Evolutionary conservation across 176 grass and related monocot genomes (phyloP), one percentile per base, ranked within the genome.

Genomic region (Urochloa ruziziensis): DNA sequence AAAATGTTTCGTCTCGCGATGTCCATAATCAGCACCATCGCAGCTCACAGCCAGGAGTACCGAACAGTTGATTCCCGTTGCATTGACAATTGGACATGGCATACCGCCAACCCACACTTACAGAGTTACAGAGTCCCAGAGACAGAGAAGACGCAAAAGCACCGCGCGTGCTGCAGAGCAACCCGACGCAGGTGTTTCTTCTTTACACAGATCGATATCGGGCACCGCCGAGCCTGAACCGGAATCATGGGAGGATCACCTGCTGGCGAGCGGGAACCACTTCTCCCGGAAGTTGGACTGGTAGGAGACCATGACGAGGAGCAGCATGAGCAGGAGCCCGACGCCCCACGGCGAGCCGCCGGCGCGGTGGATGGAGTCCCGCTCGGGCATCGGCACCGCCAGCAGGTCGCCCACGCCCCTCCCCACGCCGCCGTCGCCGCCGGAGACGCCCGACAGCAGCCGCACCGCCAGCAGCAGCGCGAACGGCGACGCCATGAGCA

Each of bases 301-400:
- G 69, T 89, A 97, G 62, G 83, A 94, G 40, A 94, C 80, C 92
- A 92, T 97, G 62, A 94, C 66, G 81, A 94, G 13, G 62, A 97
- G 83, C 62, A 94, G 67, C 60, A 91, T 4, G 48, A 97, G 65
- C 36, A 92, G 68, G 57, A 90, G 25, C 1, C 81, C 88, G 18
- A 97, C 88, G 36, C 90, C 90, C 95, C 92, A 91, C 5, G 95
- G 92, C 35, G 95, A 91, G 2, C 91, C 80, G 6, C 92, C 92
- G 12, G 89, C 89, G 62, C 82, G 85, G 82, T 97, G 94, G 56
- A 92, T 90, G 39, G 90, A 84, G 83, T 88, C 82, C 70, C 64
- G 79, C 78, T 94, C 86, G 0, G 89, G 87, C 76, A 60, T 81
- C 10, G 88, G 90, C 62, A 91, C 79, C 40, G 79, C 85, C 49